Evolutionary conservation across 345 rosid genomes (phyloP).

Genomic region (Camelina neglecta): DNA sequence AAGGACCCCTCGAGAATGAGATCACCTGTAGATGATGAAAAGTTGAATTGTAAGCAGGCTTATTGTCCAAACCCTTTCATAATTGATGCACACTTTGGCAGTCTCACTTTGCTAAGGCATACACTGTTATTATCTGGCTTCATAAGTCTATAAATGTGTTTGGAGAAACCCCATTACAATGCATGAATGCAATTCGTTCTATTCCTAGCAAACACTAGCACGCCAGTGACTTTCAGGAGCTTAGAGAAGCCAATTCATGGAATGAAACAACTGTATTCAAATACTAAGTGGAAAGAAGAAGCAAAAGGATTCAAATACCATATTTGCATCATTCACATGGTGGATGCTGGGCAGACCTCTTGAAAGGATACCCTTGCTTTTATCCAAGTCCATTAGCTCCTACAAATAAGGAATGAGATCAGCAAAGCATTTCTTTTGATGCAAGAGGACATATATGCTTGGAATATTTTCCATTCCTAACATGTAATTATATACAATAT

Average conservation of each 20-base stretch:
- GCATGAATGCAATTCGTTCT: slow-evolving; percentile 2
- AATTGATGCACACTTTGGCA: slow-evolving; percentile 5
- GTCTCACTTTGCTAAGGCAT: slow-evolving; percentile 10
- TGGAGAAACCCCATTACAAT: slow-evolving; percentile 7
- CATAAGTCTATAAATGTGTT: slow-evolving; percentile 14
- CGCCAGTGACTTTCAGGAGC: slow-evolving; percentile 28
- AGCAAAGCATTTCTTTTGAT: slow-evolving; percentile 17
- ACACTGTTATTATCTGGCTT: slow-evolving; percentile 21
- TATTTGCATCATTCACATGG: slow-evolving; percentile 72
- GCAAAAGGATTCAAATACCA: slow-evolving; percentile 56
- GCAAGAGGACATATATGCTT: slow-evolving; percentile 10
- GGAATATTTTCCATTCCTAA: slow-evolving; percentile 24
- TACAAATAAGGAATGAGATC: slow-evolving; percentile 39
- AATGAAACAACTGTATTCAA: too few species aligned
- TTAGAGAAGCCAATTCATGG: slow-evolving; percentile 22
- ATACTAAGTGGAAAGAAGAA: not conserved
- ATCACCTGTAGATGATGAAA: slow-evolving; percentile 64
- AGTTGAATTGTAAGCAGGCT: slow-evolving; percentile 17
- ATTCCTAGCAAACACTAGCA: slow-evolving; percentile 15
- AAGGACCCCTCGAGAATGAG: slow-evolving; percentile 81
- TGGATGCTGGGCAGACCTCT: slow-evolving; percentile 76
- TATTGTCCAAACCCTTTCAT: slow-evolving; percentile 7
- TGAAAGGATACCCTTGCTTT: slow-evolving; percentile 70
- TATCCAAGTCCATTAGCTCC: slow-evolving; percentile 89
- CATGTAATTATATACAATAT: slow-evolving; percentile 11